Evolutionary conservation across 2,329 filamentous ascomycete genomes (phyloP).

Genomic region (Corniculantispora saksenae): DNA sequence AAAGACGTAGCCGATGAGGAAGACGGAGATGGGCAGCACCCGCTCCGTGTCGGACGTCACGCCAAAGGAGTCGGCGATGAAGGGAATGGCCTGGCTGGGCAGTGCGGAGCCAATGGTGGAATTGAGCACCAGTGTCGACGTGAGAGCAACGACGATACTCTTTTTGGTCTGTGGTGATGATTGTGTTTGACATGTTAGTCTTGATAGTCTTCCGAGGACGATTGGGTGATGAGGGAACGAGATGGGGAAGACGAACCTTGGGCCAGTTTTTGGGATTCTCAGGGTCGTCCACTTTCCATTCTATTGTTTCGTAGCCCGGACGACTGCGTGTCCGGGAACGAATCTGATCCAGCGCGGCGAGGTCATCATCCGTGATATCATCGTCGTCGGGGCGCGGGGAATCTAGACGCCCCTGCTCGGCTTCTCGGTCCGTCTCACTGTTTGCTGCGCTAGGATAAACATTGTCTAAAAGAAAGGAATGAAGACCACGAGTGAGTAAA

Average conservation of each 20-base stretch:
- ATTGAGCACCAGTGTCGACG: constrained; percentile 64
- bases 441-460: neutral
- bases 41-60: constrained; percentile 48
- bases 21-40: constrained; percentile 63
- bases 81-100: constrained; percentile 62
- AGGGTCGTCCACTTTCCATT: constrained; percentile 49
- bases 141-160: constrained; percentile 51
- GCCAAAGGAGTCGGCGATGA: constrained; percentile 58
- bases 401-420: neutral
- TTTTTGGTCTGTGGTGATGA: constrained; percentile 52
- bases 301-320: constrained; percentile 39
- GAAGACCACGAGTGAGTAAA: neutral
- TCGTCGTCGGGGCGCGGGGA: constrained; percentile 26
- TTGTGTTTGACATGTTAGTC: neutral
- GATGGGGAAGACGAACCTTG: constrained; percentile 29
- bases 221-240: too few species aligned
- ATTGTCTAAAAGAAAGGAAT: neutral
- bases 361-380: constrained; percentile 40
- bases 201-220: neutral
- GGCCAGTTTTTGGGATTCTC: constrained; percentile 58
- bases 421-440: neutral
- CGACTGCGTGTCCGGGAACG: constrained; percentile 36
- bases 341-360: constrained; percentile 36
- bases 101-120: constrained; percentile 67
- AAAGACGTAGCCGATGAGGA: constrained; percentile 64